Percentiles rank a stretch among this genome's conserved stretches.
Conservation (phyloP, 345 rosid species). For the Citrus cavaleriei region DNA sequence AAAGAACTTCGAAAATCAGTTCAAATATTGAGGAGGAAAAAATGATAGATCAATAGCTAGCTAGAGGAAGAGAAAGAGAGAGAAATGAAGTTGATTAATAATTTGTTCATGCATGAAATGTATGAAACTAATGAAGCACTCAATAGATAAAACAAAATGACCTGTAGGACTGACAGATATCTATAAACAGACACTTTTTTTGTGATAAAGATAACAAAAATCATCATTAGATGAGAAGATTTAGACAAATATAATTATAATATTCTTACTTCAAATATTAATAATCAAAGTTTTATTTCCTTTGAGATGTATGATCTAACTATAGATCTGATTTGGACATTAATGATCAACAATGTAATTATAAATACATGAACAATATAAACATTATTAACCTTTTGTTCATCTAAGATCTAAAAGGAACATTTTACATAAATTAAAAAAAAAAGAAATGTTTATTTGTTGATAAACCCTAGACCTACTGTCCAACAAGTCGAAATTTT, state of each 20-base stretch:
- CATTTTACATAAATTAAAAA: too few relatives aligned
- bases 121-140: background rate
- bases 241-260: background rate
- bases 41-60: too few relatives aligned
- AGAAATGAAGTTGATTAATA: background rate
- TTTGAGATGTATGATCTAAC: background rate
- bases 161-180: background rate
- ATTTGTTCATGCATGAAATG: slow-evolving; percentile 2
- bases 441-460: too few relatives aligned
- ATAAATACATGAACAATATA: background rate
- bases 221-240: background rate
- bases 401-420: background rate
- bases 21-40: too few relatives aligned
- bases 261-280: background rate
- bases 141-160: background rate
- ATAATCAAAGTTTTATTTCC: background rate
- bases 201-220: background rate
- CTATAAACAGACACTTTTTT: background rate
- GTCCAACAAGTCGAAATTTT: too few relatives aligned
- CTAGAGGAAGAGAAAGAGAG: background rate
- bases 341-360: background rate
- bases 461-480: too few relatives aligned
- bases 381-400: background rate
- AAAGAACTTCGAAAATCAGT: background rate
- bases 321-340: background rate